Conservation (phyloP, 495 filamentous ascomycete species). For the Immersiella caudata region DNA sequence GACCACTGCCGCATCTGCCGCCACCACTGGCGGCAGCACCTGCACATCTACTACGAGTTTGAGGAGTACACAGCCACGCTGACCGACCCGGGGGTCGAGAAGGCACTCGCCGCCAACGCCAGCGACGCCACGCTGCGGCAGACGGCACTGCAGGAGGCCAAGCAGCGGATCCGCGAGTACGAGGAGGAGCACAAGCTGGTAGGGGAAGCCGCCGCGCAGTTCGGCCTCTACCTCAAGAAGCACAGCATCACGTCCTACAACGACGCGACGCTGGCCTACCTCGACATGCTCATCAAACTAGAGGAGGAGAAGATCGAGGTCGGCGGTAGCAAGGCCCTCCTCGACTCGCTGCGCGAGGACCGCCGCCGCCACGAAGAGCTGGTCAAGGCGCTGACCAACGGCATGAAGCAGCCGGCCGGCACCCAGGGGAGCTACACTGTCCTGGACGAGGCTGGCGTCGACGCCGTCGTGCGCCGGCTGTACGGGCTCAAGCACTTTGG, state of each 20-base stretch:
- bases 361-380: conserved; percentile 11
- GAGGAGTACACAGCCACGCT: conserved; percentile 29
- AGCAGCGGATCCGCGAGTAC: conserved; percentile 34
- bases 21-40: conserved; percentile 42
- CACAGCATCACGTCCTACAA: conserved; percentile 44
- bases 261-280: conserved; percentile 44
- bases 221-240: conserved; percentile 44
- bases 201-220: conserved; percentile 39
- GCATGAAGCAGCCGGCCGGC: conserved; percentile 1
- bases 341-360: conserved; percentile 8
- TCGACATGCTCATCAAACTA: conserved; percentile 40
- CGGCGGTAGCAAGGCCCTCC: neutral
- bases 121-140: conserved; percentile 27
- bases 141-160: conserved; percentile 26
- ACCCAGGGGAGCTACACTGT: neutral
- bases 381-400: conserved; percentile 4
- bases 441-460: conserved; percentile 7
- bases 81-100: conserved; percentile 30
- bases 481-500: conserved; percentile 14
- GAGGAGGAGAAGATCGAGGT: conserved; percentile 21
- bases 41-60: conserved; percentile 38
- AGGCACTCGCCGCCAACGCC: conserved; percentile 30
- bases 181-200: conserved; percentile 37
- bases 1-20: conserved; percentile 24
- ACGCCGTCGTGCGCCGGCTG: neutral